Evolutionary conservation across 1,139 yeast species (phyloP).

Genomic region (Yamadazyma friedrichii): DNA sequence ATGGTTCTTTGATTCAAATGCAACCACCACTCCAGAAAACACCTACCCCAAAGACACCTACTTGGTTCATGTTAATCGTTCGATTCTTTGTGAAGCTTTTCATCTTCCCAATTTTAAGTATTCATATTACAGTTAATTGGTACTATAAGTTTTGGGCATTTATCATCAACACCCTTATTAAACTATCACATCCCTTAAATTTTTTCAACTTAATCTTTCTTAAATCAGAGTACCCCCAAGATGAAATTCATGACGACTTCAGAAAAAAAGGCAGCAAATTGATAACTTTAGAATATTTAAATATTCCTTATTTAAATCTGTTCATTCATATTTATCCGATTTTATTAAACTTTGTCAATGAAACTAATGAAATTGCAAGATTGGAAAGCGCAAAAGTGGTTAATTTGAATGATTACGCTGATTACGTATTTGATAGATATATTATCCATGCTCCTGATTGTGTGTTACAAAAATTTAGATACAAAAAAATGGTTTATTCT

Average conservation of each 20-base stretch:
- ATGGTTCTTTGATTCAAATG: too few relatives aligned
- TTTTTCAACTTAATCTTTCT: conserved; percentile 4
- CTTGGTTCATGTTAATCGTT: not conserved
- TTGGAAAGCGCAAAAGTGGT: conserved; percentile 4
- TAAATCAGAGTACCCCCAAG: not conserved
- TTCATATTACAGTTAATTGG: conserved; percentile 6
- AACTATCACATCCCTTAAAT: conserved; percentile 7
- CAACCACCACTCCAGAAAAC: too few relatives aligned
- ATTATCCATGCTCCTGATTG: conserved; percentile 21
- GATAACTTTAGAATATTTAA: not conserved
- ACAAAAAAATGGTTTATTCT: conserved; percentile 11
- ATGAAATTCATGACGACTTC: not conserved
- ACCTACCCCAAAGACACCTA: not conserved
- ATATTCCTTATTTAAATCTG: conserved; percentile 5
- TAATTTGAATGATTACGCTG: conserved; percentile 11
- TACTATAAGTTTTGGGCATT: conserved; percentile 7
- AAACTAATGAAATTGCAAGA: conserved; percentile 4
- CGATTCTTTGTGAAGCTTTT: not conserved
- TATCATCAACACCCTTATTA: not conserved
- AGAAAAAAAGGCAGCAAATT: not conserved
- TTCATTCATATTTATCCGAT: conserved; percentile 1
- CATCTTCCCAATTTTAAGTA: conserved; percentile 3
- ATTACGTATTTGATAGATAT: conserved; percentile 23
- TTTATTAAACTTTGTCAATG: not conserved
- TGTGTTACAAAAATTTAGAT: conserved; percentile 6